Evolutionary conservation across 495 filamentous ascomycete genomes (phyloP).

Genomic region (Thozetella sp.): DNA sequence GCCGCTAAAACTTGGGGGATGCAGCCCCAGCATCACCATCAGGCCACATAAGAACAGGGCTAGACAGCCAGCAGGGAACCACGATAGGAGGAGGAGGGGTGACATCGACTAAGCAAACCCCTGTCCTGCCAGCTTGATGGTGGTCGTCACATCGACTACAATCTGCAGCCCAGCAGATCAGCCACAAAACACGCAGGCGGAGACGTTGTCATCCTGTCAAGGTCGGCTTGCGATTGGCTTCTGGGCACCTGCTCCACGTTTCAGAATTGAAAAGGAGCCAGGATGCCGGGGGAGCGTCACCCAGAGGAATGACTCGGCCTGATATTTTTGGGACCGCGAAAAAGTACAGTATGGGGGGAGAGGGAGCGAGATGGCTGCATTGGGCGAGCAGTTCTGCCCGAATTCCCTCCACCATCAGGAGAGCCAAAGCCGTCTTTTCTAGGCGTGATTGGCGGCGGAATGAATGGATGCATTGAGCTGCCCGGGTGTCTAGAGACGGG

Average conservation of each 20-base stretch:
- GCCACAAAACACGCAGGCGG: neutral
- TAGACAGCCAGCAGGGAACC: neutral
- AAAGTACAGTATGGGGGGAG: no score
- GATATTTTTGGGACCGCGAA: neutral
- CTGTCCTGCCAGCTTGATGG: neutral
- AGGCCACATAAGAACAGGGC: neutral
- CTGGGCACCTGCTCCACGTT: neutral
- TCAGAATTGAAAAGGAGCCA: constrained; percentile 1
- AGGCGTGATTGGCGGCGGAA: no score
- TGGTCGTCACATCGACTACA: neutral
- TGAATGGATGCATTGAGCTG: no score
- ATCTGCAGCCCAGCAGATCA: neutral
- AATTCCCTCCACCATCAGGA: no score
- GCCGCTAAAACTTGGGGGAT: neutral
- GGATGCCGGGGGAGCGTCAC: neutral
- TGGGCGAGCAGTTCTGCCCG: no score
- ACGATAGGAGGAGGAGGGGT: constrained; percentile 1
- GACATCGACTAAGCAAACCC: constrained; percentile 3
- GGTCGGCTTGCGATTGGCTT: constrained; percentile 1
- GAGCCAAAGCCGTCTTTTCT: no score
- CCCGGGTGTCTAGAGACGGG: no score
- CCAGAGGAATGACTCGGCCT: neutral
- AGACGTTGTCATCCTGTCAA: neutral
- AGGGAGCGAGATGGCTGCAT: no score
- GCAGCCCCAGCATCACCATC: neutral